Evolutionary conservation across 352 stramenopile species (phyloP).

Genomic region (Phytopythium kandeliae): DNA sequence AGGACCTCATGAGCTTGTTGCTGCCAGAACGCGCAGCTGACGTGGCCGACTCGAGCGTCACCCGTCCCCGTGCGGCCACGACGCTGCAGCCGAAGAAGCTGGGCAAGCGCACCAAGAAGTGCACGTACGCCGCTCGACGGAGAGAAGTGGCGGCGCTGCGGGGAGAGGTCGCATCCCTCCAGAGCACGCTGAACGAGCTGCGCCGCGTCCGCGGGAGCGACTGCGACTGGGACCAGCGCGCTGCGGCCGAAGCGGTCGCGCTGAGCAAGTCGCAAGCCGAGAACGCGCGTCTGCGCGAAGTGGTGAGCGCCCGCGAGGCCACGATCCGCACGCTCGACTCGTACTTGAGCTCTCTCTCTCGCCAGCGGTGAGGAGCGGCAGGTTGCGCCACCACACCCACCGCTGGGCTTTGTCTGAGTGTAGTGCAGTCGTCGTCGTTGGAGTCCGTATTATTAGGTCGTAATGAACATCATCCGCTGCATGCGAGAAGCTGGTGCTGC

Average conservation of each 20-base stretch:
- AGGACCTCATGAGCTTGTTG: slow-evolving; percentile 32
- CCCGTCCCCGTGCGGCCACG: background rate
- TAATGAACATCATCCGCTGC: too few species aligned
- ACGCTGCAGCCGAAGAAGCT: slow-evolving; percentile 20
- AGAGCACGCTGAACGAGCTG: slow-evolving; percentile 28
- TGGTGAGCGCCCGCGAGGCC: slow-evolving; percentile 32
- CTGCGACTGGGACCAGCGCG: slow-evolving; percentile 13
- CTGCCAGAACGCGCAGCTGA: slow-evolving; percentile 11
- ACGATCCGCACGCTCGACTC: slow-evolving; percentile 34
- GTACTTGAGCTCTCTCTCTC: slow-evolving; percentile 13
- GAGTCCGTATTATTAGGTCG: too few species aligned
- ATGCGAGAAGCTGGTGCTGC: too few species aligned
- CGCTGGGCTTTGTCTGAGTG: too few species aligned
- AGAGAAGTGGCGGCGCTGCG: slow-evolving; percentile 42
- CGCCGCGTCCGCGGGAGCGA: slow-evolving; percentile 10
- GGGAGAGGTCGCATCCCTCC: slow-evolving; percentile 23
- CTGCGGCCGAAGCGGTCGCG: slow-evolving; percentile 17
- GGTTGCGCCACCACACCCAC: too few species aligned
- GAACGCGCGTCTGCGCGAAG: slow-evolving; percentile 35
- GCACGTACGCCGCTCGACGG: slow-evolving; percentile 53
- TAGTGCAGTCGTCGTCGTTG: too few species aligned
- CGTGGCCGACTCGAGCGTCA: slow-evolving; percentile 4
- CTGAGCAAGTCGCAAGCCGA: slow-evolving; percentile 27
- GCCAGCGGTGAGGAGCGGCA: slow-evolving; percentile 9
- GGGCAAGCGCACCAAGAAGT: slow-evolving; percentile 42